Conservation (phyloP, 1,139 yeast genomes). For the Trichomonascaceae sp. region DNA sequence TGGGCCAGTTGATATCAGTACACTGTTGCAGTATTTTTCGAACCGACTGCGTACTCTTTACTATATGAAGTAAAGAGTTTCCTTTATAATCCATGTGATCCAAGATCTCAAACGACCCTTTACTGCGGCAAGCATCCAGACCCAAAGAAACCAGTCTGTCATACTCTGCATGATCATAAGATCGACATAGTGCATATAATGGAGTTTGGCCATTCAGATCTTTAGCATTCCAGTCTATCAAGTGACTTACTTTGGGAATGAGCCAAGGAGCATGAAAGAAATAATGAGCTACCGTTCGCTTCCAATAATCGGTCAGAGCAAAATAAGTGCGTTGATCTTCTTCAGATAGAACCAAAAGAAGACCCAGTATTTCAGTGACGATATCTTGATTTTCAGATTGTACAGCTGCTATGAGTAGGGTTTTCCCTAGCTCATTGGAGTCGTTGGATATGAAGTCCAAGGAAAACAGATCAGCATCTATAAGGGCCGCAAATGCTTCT, state of each 20-base stretch:
- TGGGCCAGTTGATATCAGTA: conserved; percentile 57
- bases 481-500: conserved; percentile 41
- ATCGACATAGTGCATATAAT: conserved; percentile 63
- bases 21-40: conserved; percentile 38
- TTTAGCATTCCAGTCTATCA: conserved; percentile 62
- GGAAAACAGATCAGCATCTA: conserved; percentile 43
- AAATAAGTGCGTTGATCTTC: conserved; percentile 47
- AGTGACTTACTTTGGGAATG: conserved; percentile 50
- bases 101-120: conserved; percentile 19
- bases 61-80: conserved; percentile 69
- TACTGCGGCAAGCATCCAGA: conserved; percentile 35
- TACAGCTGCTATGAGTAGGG: conserved; percentile 56
- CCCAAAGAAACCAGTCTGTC: conserved; percentile 43
- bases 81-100: conserved; percentile 71
- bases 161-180: conserved; percentile 75
- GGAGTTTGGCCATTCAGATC: conserved; percentile 77
- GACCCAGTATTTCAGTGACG: conserved; percentile 43
- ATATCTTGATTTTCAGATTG: conserved; percentile 48
- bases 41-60: conserved; percentile 39
- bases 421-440: conserved; percentile 46
- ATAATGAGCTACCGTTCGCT: conserved; percentile 67
- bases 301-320: conserved; percentile 44
- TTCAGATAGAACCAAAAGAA: conserved; percentile 42
- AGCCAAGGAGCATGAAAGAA: conserved; percentile 54
- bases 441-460: conserved; percentile 66